A percentile compares a stretch with the other conserved stretches of the same genome.
These are phyloP conservation scores for Protomyces arabidopsidicola DNA, from an alignment of 1,139 yeast genomes.

Conservation along the genomic window DNA sequence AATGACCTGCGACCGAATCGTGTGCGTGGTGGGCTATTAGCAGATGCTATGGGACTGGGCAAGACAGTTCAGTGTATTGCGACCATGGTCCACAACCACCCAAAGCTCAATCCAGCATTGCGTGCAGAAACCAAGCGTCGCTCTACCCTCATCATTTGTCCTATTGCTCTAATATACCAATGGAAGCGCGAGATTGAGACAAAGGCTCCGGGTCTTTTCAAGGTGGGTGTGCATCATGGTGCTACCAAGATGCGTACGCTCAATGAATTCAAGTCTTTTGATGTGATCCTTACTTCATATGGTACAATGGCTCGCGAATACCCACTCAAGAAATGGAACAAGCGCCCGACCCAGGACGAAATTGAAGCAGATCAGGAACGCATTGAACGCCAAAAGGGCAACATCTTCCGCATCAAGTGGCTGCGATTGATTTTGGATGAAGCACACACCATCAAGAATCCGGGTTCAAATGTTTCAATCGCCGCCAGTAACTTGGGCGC, in stretches of 20 bases:
- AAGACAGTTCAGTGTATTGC: conserved; percentile 53
- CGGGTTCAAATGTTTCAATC: conserved; percentile 86
- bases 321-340: conserved; percentile 10
- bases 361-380: conserved; percentile 3
- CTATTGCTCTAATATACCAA: conserved; percentile 15
- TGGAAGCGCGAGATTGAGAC: conserved; percentile 14
- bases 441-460: conserved; percentile 93
- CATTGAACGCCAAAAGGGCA: conserved; percentile 18
- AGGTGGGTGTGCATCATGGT: conserved; percentile 14
- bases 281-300: conserved; percentile 14
- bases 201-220: conserved; percentile 13
- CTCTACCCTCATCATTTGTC: conserved; percentile 12
- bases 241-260: conserved; percentile 4
- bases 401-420: conserved; percentile 41
- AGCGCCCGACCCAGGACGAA: conserved; percentile 4
- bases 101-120: background rate
- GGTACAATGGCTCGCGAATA: conserved; percentile 18
- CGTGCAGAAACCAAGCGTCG: background rate
- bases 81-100: conserved; percentile 46
- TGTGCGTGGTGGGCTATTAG: conserved; percentile 29
- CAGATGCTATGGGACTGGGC: conserved; percentile 32
- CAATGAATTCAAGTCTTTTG: background rate
- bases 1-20: background rate
- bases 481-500: conserved; percentile 75
- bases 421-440: conserved; percentile 91